Evolutionary conservation across 1,284 basidiomycete genomes (phyloP).

Genomic region (Naganishia cerealis): DNA sequence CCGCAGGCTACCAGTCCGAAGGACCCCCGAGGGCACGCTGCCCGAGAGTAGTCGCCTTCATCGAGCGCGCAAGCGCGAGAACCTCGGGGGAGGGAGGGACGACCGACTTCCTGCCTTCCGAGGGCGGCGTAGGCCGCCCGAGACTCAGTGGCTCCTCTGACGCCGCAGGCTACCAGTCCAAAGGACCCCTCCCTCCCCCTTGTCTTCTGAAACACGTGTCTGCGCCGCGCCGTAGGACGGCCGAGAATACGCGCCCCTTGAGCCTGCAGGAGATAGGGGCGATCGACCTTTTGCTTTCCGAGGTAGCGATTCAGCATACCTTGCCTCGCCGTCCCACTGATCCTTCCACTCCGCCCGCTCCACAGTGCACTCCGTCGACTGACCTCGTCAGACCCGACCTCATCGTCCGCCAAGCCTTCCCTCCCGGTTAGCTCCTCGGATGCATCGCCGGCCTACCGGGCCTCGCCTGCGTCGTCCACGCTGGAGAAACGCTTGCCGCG

Average conservation of each 20-base stretch:
- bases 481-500: background rate
- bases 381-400: background rate
- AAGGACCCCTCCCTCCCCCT: too few relatives aligned
- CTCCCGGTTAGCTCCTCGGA: background rate
- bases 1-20: conserved; percentile 1
- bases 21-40: background rate
- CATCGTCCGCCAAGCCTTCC: background rate
- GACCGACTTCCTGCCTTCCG: background rate
- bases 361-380: conserved; percentile 19
- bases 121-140: background rate
- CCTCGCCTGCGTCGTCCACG: background rate
- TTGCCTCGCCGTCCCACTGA: background rate
- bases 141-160: background rate
- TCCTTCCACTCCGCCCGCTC: background rate
- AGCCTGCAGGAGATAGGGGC: too few relatives aligned
- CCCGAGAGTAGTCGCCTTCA: background rate
- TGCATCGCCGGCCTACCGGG: background rate
- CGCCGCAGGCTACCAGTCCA: background rate
- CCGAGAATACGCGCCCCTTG: background rate
- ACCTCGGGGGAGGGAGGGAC: too few relatives aligned
- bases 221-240: background rate
- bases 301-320: background rate
- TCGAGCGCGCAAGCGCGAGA: too few relatives aligned
- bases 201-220: too few relatives aligned
- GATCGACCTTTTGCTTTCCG: too few relatives aligned